Conservation (phyloP, 1,284 basidiomycete genomes). For the Papiliotrema nemorosa region DNA sequence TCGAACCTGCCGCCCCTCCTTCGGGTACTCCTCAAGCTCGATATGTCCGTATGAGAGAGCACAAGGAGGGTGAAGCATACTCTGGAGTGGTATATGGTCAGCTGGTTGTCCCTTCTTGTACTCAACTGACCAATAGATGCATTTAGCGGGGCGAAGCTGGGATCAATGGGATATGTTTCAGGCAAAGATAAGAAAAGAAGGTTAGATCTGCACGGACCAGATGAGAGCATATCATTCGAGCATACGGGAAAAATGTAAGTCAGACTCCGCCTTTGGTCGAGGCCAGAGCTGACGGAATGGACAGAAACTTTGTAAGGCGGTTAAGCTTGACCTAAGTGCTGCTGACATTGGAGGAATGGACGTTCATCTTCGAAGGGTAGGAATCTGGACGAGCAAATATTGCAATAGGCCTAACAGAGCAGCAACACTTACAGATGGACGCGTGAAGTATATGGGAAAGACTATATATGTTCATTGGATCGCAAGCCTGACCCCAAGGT, state of each 20-base stretch:
- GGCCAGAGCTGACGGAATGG: background rate
- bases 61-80: constrained; percentile 30
- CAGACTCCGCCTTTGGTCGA: background rate
- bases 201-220: constrained; percentile 45
- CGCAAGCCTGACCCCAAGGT: constrained; percentile 46
- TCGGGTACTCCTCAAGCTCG: constrained; percentile 15
- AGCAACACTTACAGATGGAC: constrained; percentile 47
- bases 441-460: constrained; percentile 37
- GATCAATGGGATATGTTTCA: constrained; percentile 27
- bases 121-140: constrained; percentile 33
- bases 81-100: constrained; percentile 36
- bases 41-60: constrained; percentile 34
- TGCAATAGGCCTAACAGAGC: background rate
- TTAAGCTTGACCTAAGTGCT: no score
- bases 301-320: constrained; percentile 1
- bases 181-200: constrained; percentile 38
- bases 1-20: constrained; percentile 16
- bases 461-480: constrained; percentile 45
- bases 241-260: constrained; percentile 43
- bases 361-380: constrained; percentile 44
- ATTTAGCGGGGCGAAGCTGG: constrained; percentile 39
- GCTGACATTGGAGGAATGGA: constrained; percentile 37
- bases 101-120: constrained; percentile 12
- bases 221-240: constrained; percentile 41
- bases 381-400: constrained; percentile 4